A percentile compares a stretch with the other conserved stretches of the same genome.
phyloP scores from a whole-genome alignment of 305 asterid species.

The Fraxinus dipetala region DNA sequence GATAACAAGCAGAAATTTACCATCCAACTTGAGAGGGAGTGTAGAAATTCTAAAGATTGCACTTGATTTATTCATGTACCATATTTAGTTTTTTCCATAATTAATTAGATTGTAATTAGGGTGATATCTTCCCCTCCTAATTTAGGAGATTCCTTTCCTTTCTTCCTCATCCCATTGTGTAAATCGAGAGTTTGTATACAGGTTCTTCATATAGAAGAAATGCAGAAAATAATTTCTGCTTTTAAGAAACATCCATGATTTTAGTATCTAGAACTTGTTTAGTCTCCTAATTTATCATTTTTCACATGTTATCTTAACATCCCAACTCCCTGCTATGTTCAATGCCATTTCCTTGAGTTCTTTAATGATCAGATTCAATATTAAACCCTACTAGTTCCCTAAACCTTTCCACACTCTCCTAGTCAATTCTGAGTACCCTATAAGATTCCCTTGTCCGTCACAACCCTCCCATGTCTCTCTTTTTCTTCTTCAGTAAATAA shows the following conservation, averaged over 20 bases:
- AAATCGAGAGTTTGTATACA: too few species aligned
- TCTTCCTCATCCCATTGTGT: too few species aligned
- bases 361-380: neutral
- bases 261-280: neutral
- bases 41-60: too few species aligned
- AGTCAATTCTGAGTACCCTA: neutral
- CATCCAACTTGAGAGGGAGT: too few species aligned
- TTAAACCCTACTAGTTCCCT: neutral
- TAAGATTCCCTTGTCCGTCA: neutral
- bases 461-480: neutral
- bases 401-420: neutral
- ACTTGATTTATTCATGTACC: too few species aligned
- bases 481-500: neutral
- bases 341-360: neutral
- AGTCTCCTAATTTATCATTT: neutral
- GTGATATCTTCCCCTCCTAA: too few species aligned
- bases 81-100: too few species aligned
- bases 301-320: neutral
- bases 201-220: too few species aligned
- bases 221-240: too few species aligned
- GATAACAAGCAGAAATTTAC: too few species aligned
- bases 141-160: too few species aligned
- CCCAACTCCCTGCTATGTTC: conserved; percentile 1
- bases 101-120: too few species aligned
- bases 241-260: neutral